Percentiles rank a stretch among this genome's conserved stretches.
phyloP scores from a whole-genome alignment of 768 basidiomycete genomes.

The Kockovaella imperatae region DNA sequence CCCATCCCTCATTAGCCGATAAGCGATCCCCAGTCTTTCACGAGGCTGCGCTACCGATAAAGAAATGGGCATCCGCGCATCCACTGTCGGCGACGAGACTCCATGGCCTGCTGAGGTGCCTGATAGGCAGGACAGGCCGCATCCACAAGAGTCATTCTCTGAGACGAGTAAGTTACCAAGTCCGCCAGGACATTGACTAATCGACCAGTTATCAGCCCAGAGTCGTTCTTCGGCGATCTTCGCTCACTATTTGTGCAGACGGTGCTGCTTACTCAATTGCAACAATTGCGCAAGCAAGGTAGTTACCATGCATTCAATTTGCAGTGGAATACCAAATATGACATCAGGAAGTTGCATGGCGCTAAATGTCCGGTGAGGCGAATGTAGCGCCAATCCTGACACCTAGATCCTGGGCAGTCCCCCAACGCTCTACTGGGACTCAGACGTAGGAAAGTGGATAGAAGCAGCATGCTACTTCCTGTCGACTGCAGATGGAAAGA shows the following conservation, averaged over 20 bases:
- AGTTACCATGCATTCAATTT: conserved; percentile 23
- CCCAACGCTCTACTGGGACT: conserved; percentile 21
- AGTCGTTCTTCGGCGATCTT: conserved; percentile 20
- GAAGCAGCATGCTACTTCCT: conserved; percentile 25
- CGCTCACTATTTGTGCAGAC: conserved; percentile 11
- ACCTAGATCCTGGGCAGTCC: too few relatives aligned
- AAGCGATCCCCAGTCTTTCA: too few relatives aligned
- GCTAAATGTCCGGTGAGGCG: conserved; percentile 8
- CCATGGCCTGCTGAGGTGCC: too few relatives aligned
- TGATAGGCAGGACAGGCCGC: too few relatives aligned
- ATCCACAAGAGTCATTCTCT: too few relatives aligned
- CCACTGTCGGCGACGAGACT: too few relatives aligned
- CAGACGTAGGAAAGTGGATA: conserved; percentile 27
- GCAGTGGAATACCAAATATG: conserved; percentile 13
- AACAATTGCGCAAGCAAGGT: conserved; percentile 22
- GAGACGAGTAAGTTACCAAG: too few relatives aligned
- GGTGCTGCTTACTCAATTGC: conserved; percentile 23
- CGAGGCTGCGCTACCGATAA: too few relatives aligned
- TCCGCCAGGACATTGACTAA: too few relatives aligned
- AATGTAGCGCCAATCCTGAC: too few relatives aligned
- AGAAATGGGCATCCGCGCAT: too few relatives aligned
- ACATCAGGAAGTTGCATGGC: conserved; percentile 12
- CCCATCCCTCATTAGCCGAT: too few relatives aligned
- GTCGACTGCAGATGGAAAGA: conserved; percentile 5
- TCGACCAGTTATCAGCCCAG: conserved; percentile 13